A percentile compares a stretch with the other conserved stretches of the same genome.
Evolutionary conservation across 2,329 filamentous ascomycete genomes (phyloP).

Genomic region (Tolypocladium cylindrosporum): DNA sequence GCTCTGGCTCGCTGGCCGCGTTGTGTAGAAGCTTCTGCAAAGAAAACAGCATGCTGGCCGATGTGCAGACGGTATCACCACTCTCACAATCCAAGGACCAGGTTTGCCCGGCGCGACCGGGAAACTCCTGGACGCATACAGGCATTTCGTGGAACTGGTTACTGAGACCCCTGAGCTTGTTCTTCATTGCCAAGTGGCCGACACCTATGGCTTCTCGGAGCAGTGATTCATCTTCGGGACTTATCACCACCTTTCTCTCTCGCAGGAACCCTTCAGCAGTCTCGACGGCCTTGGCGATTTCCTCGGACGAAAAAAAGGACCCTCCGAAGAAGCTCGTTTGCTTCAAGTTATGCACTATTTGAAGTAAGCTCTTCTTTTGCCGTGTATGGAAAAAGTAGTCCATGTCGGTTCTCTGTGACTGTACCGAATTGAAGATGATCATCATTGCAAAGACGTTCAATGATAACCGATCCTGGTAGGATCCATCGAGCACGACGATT

Average conservation of each 20-base stretch:
- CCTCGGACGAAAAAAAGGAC: constrained; percentile 57
- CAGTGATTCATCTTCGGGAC: constrained; percentile 46
- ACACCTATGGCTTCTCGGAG: constrained; percentile 56
- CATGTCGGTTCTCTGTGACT: constrained; percentile 70
- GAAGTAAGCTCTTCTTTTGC: constrained; percentile 56
- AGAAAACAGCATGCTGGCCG: constrained; percentile 37
- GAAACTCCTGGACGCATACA: constrained; percentile 59
- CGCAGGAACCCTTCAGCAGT: constrained; percentile 58
- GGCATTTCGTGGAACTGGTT: constrained; percentile 69
- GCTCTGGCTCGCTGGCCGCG: constrained; percentile 29
- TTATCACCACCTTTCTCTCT: constrained; percentile 50
- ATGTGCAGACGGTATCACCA: constrained; percentile 39
- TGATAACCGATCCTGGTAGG: constrained; percentile 73
- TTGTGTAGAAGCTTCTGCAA: constrained; percentile 43
- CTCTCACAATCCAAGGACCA: constrained; percentile 57
- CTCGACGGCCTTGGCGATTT: constrained; percentile 55
- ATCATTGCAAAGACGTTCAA: constrained; percentile 79
- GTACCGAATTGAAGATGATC: constrained; percentile 77
- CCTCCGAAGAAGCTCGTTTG: constrained; percentile 80
- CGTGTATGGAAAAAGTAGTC: constrained; percentile 84
- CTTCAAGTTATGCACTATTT: constrained; percentile 67
- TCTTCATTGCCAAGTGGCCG: constrained; percentile 49
- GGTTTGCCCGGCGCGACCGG: constrained; percentile 43
- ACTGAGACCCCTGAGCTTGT: constrained; percentile 54
- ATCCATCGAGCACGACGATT: constrained; percentile 66